Evolutionary conservation across 371 early-diverging fungal species (phyloP).

Genomic region (Dichotomocladium elegans): DNA sequence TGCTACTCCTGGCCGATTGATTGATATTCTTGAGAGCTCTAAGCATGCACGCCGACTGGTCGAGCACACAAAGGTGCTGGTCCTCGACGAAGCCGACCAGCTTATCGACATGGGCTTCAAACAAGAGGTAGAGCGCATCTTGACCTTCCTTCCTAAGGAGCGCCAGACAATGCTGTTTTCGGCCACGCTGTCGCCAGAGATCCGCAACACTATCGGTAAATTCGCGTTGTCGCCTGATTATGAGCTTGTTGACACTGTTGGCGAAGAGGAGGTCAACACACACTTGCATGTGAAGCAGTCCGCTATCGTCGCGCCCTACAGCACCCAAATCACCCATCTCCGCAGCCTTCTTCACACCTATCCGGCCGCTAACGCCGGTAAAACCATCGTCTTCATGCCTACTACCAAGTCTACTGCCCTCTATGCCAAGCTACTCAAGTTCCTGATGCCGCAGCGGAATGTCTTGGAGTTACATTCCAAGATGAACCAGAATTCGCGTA

Average conservation of each 20-base stretch:
- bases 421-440: slow-evolving; percentile 63
- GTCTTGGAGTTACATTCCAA: slow-evolving; percentile 82
- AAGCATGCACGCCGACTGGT: slow-evolving; percentile 54
- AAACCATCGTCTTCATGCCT: slow-evolving; percentile 90
- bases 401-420: slow-evolving; percentile 77
- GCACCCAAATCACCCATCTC: slow-evolving; percentile 60
- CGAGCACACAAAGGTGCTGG: slow-evolving; percentile 64
- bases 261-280: slow-evolving; percentile 76
- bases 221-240: slow-evolving; percentile 80
- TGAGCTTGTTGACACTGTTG: slow-evolving; percentile 82
- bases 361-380: slow-evolving; percentile 51
- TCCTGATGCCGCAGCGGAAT: slow-evolving; percentile 29
- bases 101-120: slow-evolving; percentile 98
- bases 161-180: slow-evolving; percentile 98
- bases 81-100: slow-evolving; percentile 99
- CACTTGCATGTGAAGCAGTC: slow-evolving; percentile 77
- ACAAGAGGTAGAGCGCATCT: slow-evolving; percentile 83
- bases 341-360: slow-evolving; percentile 60
- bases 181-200: slow-evolving; percentile 91
- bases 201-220: slow-evolving; percentile 50
- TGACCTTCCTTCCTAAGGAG: slow-evolving; percentile 68
- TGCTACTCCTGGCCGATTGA: slow-evolving; percentile 93
- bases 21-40: slow-evolving; percentile 77
- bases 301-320: slow-evolving; percentile 60
- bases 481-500: slow-evolving; percentile 71